Base-by-base conservation (phyloP, 192 early-diverging fungal species). In the Coemansia guatemalensis region DNA sequence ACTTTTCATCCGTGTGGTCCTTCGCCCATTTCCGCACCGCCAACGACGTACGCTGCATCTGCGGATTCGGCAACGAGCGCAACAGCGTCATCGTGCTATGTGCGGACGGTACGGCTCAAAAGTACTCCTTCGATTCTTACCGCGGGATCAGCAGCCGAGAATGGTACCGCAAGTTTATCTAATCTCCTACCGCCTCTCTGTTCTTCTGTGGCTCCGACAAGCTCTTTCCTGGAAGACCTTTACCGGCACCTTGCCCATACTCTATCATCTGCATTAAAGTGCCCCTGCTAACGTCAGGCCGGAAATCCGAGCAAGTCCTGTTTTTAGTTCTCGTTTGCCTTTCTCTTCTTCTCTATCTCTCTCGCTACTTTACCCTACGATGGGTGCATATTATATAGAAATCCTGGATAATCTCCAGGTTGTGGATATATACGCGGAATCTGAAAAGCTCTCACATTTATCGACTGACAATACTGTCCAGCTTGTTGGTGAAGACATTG, bases 1-100 rank as follows among this genome's bases (percentile, higher is more conserved):
- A 97, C 72, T 97, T 97, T 84, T 91, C 90, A n/a, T 91, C 89
- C 4, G 90, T 90, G 62, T 95, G 93, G 93, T 91, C 88, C 1
- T 97, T 97, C 85, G 92, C 92, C 8, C 92, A 94, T 60, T 92
- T 89, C 62, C 86, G 87, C 52, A 71, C 95, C 14, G 85, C 87
- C 9, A 82, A 86, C 20, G 92, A 93, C 58, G 85, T 87, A 52
- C 86, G 89, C 54, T 96, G 92, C 62, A 83, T 93, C 8, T 89
- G 88, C 58, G 92, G 87, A 8, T 95, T 96, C 83, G 89, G 87
- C 5, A 84, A 78, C 56, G 87, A 91, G 69, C 87, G 86, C 58
- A 88, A 91, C 68, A 87, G 87, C 52, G 83, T 93, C 24, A 81
- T 93, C 47, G 88, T 87, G n/a, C 80, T 95, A 29, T 95, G 93